Percentiles rank a stretch among this genome's conserved stretches.
Conservation (phyloP, 768 basidiomycete species). For the Tricholoma furcatifolium region DNA sequence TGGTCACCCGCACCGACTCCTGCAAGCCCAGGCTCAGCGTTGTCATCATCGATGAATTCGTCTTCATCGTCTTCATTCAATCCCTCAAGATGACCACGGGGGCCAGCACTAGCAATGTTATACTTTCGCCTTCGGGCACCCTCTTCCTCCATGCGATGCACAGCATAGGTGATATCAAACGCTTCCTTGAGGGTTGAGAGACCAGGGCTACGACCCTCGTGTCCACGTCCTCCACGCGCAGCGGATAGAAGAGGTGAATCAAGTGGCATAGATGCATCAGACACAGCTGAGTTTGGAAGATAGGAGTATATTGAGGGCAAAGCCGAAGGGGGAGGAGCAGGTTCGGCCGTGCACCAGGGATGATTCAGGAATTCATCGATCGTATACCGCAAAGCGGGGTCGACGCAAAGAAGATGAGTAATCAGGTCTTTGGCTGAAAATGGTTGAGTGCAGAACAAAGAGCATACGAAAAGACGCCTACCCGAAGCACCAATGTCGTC, state of each 20-base stretch:
- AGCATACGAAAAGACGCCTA: conserved; percentile 30
- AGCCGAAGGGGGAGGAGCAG: conserved; percentile 61
- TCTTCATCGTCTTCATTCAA: conserved; percentile 94
- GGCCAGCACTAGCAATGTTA: conserved; percentile 74
- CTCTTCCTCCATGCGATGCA: conserved; percentile 99
- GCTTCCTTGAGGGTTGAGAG: conserved; percentile 93
- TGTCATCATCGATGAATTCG: conserved; percentile 42
- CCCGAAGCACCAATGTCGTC: conserved; percentile 87
- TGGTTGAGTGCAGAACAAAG: background rate
- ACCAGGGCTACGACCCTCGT: conserved; percentile 87
- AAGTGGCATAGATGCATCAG: conserved; percentile 43
- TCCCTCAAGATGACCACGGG: conserved; percentile 73
- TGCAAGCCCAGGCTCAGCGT: conserved; percentile 10
- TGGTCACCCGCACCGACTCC: conserved; percentile 16
- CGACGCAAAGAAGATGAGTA: conserved; percentile 90
- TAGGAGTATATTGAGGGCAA: conserved; percentile 55
- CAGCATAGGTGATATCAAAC: conserved; percentile 98
- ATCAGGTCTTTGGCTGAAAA: conserved; percentile 91
- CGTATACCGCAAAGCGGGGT: conserved; percentile 92
- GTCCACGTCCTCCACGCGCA: conserved; percentile 65
- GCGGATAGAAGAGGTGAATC: conserved; percentile 92
- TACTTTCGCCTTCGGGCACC: conserved; percentile 84
- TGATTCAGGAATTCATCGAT: conserved; percentile 98
- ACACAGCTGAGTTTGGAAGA: conserved; percentile 30
- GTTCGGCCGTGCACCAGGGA: conserved; percentile 85